These are phyloP conservation scores for Podila horticola DNA, from an alignment of 192 early-diverging fungal species.

Conservation along the genomic window DNA sequence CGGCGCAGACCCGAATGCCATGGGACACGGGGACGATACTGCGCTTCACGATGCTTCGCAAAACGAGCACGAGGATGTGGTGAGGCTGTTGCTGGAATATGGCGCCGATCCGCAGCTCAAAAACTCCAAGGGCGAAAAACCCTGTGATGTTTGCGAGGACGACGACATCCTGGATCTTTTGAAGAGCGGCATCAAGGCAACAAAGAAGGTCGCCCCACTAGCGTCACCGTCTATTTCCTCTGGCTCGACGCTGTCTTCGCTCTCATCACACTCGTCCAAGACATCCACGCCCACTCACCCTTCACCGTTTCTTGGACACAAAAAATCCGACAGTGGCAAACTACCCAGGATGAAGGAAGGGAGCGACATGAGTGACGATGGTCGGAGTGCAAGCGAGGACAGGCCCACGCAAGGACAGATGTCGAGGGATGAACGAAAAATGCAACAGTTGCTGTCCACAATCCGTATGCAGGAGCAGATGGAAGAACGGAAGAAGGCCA, in stretches of 20 bases:
- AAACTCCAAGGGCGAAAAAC: conserved; percentile 64
- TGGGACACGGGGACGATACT: conserved; percentile 68
- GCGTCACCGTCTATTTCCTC: conserved; percentile 1
- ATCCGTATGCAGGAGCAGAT: conserved; percentile 70
- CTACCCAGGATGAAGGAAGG: conserved; percentile 23
- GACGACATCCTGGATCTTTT: conserved; percentile 43
- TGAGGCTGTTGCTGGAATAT: conserved; percentile 55
- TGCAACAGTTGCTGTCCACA: conserved; percentile 69
- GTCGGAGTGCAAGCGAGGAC: conserved; percentile 39
- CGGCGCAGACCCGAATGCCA: conserved; percentile 68
- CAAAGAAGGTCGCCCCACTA: conserved; percentile 15
- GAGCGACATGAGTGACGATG: conserved; percentile 49
- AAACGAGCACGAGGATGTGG: conserved; percentile 60
- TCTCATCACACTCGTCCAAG: conserved; percentile 16
- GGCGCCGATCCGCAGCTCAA: conserved; percentile 58
- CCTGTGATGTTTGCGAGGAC: conserved; percentile 60
- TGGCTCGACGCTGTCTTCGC: conserved; percentile 16
- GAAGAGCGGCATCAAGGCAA: conserved; percentile 29
- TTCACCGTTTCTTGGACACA: background rate
- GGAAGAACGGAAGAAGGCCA: conserved; percentile 54
- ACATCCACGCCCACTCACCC: background rate
- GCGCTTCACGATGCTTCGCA: conserved; percentile 75
- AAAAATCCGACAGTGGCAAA: background rate
- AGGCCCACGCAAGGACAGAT: conserved; percentile 32
- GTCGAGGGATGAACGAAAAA: conserved; percentile 76